Percentiles rank a stretch among this genome's conserved stretches.
Conservation (phyloP, 805 yeast genomes). For the Suhomyces kilbournensis region DNA sequence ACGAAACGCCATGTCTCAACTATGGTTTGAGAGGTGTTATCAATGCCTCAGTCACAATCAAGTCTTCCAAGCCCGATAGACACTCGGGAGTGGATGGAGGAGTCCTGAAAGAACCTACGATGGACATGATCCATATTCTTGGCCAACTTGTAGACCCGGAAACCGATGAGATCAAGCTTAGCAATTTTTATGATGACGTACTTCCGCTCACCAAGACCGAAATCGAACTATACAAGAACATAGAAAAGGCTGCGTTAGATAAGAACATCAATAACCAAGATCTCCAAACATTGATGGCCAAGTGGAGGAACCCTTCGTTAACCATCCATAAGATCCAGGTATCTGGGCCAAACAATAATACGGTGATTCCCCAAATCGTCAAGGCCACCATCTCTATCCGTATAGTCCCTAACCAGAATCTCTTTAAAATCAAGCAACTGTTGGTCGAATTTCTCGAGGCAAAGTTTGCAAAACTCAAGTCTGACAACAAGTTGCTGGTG, state of each 20-base stretch:
- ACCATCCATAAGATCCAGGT: conserved; percentile 82
- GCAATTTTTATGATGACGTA: conserved; percentile 70
- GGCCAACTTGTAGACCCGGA: conserved; percentile 55
- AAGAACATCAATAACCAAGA: conserved; percentile 35
- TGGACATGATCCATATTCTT: conserved; percentile 74
- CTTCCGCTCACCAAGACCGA: conserved; percentile 58
- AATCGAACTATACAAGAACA: conserved; percentile 56
- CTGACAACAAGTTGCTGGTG: conserved; percentile 62
- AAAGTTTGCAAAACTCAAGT: conserved; percentile 46
- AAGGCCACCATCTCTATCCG: conserved; percentile 76
- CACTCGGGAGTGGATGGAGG: conserved; percentile 99
- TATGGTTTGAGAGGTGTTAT: conserved; percentile 93
- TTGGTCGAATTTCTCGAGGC: conserved; percentile 46
- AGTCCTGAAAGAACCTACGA: conserved; percentile 79
- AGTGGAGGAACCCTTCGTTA: conserved; percentile 88
- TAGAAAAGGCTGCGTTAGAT: conserved; percentile 37
- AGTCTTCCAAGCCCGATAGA: conserved; percentile 76
- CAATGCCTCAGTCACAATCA: conserved; percentile 68
- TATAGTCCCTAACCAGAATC: conserved; percentile 84
- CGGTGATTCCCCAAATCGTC: conserved; percentile 84
- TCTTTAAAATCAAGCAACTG: conserved; percentile 51
- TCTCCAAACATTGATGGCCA: conserved; percentile 56
- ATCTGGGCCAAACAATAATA: conserved; percentile 85
- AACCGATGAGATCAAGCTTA: conserved; percentile 51
- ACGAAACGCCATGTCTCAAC: conserved; percentile 82